Conservation (phyloP, 148 eudicot species). For the Euryodendron excelsum region DNA sequence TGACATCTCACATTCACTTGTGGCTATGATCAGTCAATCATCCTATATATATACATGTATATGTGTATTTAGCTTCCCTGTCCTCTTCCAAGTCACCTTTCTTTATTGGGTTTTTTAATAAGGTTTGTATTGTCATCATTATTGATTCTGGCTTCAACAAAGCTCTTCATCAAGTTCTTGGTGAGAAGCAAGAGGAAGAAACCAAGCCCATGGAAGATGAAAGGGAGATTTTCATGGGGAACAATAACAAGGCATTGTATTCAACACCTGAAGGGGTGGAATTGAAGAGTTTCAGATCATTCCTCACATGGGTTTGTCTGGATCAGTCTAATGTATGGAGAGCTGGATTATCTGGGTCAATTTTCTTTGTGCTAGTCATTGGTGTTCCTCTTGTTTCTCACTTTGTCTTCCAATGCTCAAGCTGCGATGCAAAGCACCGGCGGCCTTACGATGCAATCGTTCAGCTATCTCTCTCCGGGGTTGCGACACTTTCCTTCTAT, state of each 20-base stretch:
- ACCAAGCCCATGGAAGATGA: conserved; percentile 18
- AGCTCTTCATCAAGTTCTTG: too few relatives aligned
- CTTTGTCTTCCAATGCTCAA: conserved; percentile 46
- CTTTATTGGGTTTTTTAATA: not conserved
- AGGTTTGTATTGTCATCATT: not conserved
- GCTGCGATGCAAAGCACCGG: conserved; percentile 49
- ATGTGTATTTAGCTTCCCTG: not conserved
- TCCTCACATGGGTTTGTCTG: conserved; percentile 57
- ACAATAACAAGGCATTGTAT: conserved; percentile 11
- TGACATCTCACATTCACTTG: too few relatives aligned
- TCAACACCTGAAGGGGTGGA: conserved; percentile 32
- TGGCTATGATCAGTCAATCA: too few relatives aligned
- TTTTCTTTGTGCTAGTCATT: conserved; percentile 58
- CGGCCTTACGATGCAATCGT: conserved; percentile 69
- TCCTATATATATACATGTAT: too few relatives aligned
- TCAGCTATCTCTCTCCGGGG: conserved; percentile 57
- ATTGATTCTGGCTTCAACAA: not conserved
- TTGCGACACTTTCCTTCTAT: conserved; percentile 55
- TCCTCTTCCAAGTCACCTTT: too few relatives aligned
- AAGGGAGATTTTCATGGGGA: conserved; percentile 11
- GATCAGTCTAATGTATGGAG: conserved; percentile 64
- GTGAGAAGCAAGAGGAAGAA: not conserved
- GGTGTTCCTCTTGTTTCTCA: conserved; percentile 63
- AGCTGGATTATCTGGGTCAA: conserved; percentile 55
- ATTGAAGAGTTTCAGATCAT: conserved; percentile 33